phyloP scores from a whole-genome alignment of 2,329 filamentous ascomycete genomes.

The Madurella mycetomatis region DNA sequence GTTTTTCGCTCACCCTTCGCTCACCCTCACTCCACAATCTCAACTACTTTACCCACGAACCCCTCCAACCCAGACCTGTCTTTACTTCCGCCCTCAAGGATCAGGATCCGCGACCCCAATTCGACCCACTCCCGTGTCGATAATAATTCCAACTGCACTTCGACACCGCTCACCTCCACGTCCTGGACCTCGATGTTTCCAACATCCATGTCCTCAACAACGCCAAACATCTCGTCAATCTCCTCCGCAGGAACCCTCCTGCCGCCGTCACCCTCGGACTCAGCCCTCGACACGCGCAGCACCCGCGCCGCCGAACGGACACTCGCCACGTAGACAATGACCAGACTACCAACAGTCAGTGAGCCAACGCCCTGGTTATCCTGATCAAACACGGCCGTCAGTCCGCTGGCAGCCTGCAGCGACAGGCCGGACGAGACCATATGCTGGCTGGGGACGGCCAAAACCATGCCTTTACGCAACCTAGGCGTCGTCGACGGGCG shows the following conservation, averaged over 20 bases:
- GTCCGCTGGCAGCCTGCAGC: slow-evolving; percentile 61
- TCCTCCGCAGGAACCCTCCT: slow-evolving; percentile 36
- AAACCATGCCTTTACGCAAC: slow-evolving; percentile 77
- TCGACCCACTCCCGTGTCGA: slow-evolving; percentile 70
- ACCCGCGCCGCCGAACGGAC: slow-evolving; percentile 78
- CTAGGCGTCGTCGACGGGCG: slow-evolving; percentile 33
- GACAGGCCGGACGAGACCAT: slow-evolving; percentile 54
- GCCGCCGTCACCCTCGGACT: slow-evolving; percentile 24
- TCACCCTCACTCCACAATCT: slow-evolving; percentile 57
- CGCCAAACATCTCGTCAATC: slow-evolving; percentile 53
- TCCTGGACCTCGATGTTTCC: slow-evolving; percentile 26
- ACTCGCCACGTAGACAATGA: slow-evolving; percentile 84
- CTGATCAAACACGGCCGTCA: slow-evolving; percentile 67
- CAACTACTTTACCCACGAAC: slow-evolving; percentile 64
- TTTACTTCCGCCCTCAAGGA: slow-evolving; percentile 67
- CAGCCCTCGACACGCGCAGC: slow-evolving; percentile 45
- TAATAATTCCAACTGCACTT: slow-evolving; percentile 65
- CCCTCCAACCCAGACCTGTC: slow-evolving; percentile 66
- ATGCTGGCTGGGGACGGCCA: slow-evolving; percentile 59
- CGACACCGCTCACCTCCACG: slow-evolving; percentile 34
- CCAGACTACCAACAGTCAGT: slow-evolving; percentile 62
- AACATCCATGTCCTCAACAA: slow-evolving; percentile 45
- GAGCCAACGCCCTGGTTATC: slow-evolving; percentile 49
- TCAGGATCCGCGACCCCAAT: slow-evolving; percentile 62
- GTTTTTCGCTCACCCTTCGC: not conserved